These are phyloP conservation scores for Tetracentron sinense DNA, from an alignment of 164 flowering plant genomes.

Conservation along the genomic window DNA sequence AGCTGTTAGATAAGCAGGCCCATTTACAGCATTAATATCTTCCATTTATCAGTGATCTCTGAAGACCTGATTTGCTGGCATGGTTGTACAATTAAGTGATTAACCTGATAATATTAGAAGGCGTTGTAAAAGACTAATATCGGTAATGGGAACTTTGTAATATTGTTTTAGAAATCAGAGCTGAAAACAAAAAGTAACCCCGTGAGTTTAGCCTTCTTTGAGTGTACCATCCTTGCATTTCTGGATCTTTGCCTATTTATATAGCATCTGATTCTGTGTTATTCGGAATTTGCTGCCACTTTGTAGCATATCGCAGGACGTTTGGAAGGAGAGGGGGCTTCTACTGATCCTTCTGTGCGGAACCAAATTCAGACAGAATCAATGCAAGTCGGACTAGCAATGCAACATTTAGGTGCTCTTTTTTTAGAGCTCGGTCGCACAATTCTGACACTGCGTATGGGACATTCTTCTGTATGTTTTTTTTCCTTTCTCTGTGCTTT, in stretches of 20 bases:
- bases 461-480: conserved; percentile 76
- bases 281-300: conserved; percentile 41
- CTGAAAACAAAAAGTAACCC: not conserved
- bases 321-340: conserved; percentile 62
- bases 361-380: conserved; percentile 72
- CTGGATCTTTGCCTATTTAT: not conserved
- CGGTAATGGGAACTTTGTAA: too few species aligned
- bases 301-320: conserved; percentile 80
- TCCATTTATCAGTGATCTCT: too few species aligned
- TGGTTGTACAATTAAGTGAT: too few species aligned
- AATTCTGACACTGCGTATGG: conserved; percentile 77
- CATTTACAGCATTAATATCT: too few species aligned
- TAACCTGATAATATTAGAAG: too few species aligned
- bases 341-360: conserved; percentile 56
- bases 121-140: too few species aligned
- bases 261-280: conserved; percentile 24
- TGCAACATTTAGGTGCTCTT: conserved; percentile 97
- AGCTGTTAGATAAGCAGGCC: too few species aligned
- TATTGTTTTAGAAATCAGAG: not conserved
- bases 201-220: not conserved
- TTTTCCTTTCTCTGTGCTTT: not conserved
- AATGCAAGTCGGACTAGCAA: conserved; percentile 60
- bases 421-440: conserved; percentile 94
- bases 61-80: too few species aligned
- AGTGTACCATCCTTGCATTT: not conserved